These are phyloP conservation scores for Fagus sylvatica DNA, from an alignment of 306 rosid genomes.

Conservation along the genomic window DNA sequence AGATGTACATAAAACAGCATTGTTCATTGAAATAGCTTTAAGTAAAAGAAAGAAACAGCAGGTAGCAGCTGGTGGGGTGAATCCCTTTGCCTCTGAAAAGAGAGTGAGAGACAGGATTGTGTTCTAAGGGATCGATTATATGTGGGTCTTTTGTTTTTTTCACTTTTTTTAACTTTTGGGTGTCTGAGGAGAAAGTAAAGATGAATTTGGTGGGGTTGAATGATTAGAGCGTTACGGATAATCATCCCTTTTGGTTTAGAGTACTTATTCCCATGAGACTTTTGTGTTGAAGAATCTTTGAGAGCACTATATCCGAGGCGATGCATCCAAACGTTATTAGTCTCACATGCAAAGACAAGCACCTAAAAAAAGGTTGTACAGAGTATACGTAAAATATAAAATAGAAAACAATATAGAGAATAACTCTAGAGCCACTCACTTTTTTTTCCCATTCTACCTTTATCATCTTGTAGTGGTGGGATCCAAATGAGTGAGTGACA, in stretches of 20 bases:
- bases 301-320: neutral
- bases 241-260: neutral
- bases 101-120: neutral
- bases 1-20: no score
- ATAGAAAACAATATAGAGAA: no score
- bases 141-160: neutral
- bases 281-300: neutral
- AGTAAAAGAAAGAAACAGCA: no score
- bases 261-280: neutral
- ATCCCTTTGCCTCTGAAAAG: neutral
- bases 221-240: neutral
- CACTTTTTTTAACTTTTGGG: neutral
- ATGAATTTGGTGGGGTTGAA: neutral
- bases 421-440: no score
- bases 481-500: no score
- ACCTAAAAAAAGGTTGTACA: neutral
- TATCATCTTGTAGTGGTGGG: no score
- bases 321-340: neutral
- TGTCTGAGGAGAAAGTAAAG: neutral
- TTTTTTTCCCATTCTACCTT: no score
- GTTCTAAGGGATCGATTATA: neutral
- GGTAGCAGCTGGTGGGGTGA: no score
- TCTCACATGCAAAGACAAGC: constrained; percentile 1
- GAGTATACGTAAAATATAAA: no score
- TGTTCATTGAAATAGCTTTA: no score